Conservation (phyloP, 2,329 filamentous ascomycete genomes). For the Cadophora malorum region DNA sequence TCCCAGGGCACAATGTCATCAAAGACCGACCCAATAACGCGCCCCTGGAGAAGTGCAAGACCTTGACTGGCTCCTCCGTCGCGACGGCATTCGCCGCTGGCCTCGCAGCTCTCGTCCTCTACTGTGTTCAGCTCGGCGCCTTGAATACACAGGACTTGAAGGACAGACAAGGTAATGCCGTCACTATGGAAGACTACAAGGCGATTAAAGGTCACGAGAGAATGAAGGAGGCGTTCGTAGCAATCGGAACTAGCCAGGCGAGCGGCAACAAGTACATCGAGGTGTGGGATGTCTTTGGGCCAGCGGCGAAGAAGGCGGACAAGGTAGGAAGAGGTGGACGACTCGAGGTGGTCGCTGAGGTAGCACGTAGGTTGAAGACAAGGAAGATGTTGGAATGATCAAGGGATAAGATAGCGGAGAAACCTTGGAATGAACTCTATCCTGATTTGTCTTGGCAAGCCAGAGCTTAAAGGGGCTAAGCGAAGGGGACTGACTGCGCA, state of each 20-base stretch:
- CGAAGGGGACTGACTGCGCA: not conserved
- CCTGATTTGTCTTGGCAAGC: not conserved
- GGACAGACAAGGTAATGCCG: conserved; percentile 2
- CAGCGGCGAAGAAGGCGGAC: conserved; percentile 24
- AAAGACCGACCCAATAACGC: conserved; percentile 15
- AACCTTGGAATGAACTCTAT: not conserved
- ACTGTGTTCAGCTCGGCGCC: conserved; percentile 10
- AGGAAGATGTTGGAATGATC: conserved; percentile 20
- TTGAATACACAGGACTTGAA: conserved; percentile 18
- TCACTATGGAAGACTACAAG: conserved; percentile 29
- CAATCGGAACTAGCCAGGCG: conserved; percentile 30
- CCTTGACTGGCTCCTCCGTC: conserved; percentile 37
- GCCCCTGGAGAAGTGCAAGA: conserved; percentile 23
- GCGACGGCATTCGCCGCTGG: conserved; percentile 45
- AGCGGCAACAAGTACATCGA: conserved; percentile 39
- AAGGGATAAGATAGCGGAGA: not conserved
- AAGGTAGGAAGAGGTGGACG: conserved; percentile 15
- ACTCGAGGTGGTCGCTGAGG: conserved; percentile 18
- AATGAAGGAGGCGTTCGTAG: conserved; percentile 37
- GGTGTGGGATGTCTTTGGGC: conserved; percentile 42
- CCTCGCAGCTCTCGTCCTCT: conserved; percentile 44
- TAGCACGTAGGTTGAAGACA: conserved; percentile 17
- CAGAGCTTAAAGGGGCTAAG: not conserved
- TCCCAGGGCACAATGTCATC: conserved; percentile 34
- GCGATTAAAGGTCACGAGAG: conserved; percentile 34